A percentile compares a stretch with the other conserved stretches of the same genome.
These are phyloP conservation scores for Marchantia paleacea DNA, from an alignment of 225 moss, liverwort and hornwort species.

Conservation along the genomic window DNA sequence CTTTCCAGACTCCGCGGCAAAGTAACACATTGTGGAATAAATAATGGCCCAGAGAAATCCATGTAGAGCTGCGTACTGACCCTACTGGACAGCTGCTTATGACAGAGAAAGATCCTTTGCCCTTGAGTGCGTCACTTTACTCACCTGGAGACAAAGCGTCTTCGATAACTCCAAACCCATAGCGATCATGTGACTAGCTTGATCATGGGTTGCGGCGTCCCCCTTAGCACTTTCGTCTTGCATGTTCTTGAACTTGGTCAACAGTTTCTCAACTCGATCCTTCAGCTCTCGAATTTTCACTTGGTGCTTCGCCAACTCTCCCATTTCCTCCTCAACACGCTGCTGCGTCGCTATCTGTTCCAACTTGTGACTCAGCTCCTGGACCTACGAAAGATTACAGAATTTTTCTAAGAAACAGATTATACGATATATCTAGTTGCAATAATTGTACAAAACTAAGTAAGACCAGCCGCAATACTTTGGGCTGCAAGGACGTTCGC, in stretches of 20 bases:
- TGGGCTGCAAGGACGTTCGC: no score
- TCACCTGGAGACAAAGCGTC: slow-evolving; percentile 62
- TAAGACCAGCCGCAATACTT: no score
- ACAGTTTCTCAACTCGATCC: slow-evolving; percentile 51
- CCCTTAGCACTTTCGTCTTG: slow-evolving; percentile 23
- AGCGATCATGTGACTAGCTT: slow-evolving; percentile 43
- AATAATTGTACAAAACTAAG: no score
- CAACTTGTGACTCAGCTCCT: slow-evolving; percentile 74
- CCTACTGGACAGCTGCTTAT: no score
- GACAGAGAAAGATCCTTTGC: background rate
- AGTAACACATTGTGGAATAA: no score
- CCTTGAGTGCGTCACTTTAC: background rate
- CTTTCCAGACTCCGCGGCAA: no score
- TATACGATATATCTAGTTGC: background rate
- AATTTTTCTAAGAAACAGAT: background rate
- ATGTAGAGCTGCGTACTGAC: no score
- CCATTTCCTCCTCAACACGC: slow-evolving; percentile 71
- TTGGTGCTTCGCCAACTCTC: slow-evolving; percentile 61
- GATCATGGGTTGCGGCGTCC: slow-evolving; percentile 35
- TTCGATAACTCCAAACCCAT: slow-evolving; percentile 52
- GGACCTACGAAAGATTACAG: slow-evolving; percentile 39
- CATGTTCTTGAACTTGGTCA: slow-evolving; percentile 36
- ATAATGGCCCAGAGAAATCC: no score
- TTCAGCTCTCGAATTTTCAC: slow-evolving; percentile 61
- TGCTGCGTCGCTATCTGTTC: slow-evolving; percentile 74